Conservation (phyloP, 371 early-diverging fungal species). For the Mucor plumbeus region DNA sequence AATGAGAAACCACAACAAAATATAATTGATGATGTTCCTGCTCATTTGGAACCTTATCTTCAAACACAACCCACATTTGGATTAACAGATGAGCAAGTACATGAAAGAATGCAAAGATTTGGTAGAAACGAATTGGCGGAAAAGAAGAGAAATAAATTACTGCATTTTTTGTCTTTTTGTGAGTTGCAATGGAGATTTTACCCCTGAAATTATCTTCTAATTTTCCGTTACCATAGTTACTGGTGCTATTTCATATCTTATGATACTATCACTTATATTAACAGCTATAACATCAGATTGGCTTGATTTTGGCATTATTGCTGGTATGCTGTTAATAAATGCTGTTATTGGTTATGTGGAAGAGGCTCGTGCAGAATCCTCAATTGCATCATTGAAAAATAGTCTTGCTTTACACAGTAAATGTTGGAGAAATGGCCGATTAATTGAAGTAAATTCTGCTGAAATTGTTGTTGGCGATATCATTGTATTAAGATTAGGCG, state of each 20-base stretch:
- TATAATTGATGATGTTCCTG: slow-evolving; percentile 61
- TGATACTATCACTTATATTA: slow-evolving; percentile 79
- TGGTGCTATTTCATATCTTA: slow-evolving; percentile 89
- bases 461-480: slow-evolving; percentile 89
- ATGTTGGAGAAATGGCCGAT: slow-evolving; percentile 77
- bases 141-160: slow-evolving; percentile 78
- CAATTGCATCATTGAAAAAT: slow-evolving; percentile 86
- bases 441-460: slow-evolving; percentile 78
- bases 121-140: slow-evolving; percentile 79
- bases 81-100: slow-evolving; percentile 59
- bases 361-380: slow-evolving; percentile 88
- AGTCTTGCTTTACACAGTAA: slow-evolving; percentile 85
- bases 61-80: slow-evolving; percentile 72
- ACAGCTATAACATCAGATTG: slow-evolving; percentile 79
- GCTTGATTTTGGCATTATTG: slow-evolving; percentile 88
- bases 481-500: slow-evolving; percentile 88
- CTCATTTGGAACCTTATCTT: slow-evolving; percentile 72
- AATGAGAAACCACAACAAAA: slow-evolving; percentile 17
- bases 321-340: slow-evolving; percentile 82
- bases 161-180: slow-evolving; percentile 86
- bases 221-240: slow-evolving; percentile 44
- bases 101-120: slow-evolving; percentile 61
- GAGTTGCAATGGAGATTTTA: not conserved
- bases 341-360: slow-evolving; percentile 90
- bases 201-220: not conserved